Base-by-base conservation (phyloP, 2,329 filamentous ascomycete genomes). In the Nothophaeocryptopus gaeumannii region DNA sequence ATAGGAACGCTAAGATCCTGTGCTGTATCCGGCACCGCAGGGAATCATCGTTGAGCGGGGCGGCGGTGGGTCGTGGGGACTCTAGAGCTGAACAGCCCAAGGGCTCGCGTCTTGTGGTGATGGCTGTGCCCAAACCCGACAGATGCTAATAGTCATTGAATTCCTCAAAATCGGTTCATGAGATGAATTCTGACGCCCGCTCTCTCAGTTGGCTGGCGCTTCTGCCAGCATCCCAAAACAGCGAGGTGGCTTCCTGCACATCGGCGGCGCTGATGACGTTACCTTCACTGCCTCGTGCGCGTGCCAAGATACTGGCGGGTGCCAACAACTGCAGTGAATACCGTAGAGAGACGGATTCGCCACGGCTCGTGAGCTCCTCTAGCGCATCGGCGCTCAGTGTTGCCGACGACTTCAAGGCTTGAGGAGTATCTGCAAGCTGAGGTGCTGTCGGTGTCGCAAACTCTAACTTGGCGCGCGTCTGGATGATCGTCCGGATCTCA, bases 261-360 rank as follows among this genome's bases (percentile, higher is more conserved):
- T 84, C 84, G 39, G 78, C 69, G 16, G 74, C 76, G 50, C 71
- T 72, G 43, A 76, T 76, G 63, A 64, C 58, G 31, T 60, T 63
- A 11, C 62, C 62, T 39, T 67, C 61, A 16, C 61, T 67, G 11
- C 73, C 73, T 30, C 69, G 67, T 12, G 93, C 88, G 67, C 88
- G 86, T 52, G 92, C 89, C 63, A 97, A 80, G 71, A 97, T 95
- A 71, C 88, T 92, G 45, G 90, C 86, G 2, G 91, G 91, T 20
- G 90, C 88, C 62, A 99, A 78, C 60, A 99, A 74, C 74, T 97
- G 93, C 67, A 99, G 76, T 60, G 91, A 92, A 74, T 99, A 99
- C 60, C 93, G 79, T 72, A 99, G 72, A 69, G 88, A 95, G 66
- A 96, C 90, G 62, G 85, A 86, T 64, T 89, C 89, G 59, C 93